A percentile compares a stretch with the other conserved stretches of the same genome.
Evolutionary conservation across 306 rosid species (phyloP).

Genomic region (Pyrus pyrifolia): DNA sequence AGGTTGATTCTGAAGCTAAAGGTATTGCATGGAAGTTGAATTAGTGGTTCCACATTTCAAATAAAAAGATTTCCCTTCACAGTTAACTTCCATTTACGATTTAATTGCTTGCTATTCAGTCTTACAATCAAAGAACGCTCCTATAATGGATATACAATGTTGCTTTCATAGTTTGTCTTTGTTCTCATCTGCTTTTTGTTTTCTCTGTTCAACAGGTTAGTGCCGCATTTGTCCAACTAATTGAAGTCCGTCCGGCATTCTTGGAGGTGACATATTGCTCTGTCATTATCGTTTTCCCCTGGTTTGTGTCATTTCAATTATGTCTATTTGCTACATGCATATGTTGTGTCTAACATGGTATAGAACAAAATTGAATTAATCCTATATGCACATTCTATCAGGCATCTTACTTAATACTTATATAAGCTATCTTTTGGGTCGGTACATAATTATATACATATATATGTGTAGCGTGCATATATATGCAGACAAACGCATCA

Average conservation of each 20-base stretch:
- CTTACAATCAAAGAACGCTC: background rate
- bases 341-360: background rate
- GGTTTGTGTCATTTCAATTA: background rate
- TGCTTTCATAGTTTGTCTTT: background rate
- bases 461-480: background rate
- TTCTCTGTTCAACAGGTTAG: slow-evolving; percentile 63
- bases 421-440: background rate
- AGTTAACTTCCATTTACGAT: background rate
- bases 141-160: background rate
- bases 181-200: slow-evolving; percentile 1
- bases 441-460: background rate
- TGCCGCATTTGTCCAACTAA: slow-evolving; percentile 93
- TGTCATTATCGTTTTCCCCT: slow-evolving; percentile 1
- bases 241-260: slow-evolving; percentile 87
- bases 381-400: background rate
- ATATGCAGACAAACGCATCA: background rate
- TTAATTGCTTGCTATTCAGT: background rate
- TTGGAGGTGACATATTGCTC: slow-evolving; percentile 63
- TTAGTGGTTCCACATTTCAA: background rate
- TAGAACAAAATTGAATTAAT: background rate
- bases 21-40: background rate
- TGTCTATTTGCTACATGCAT: background rate
- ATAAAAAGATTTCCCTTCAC: background rate
- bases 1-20: background rate
- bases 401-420: background rate